Conservation (phyloP, 345 rosid species). For the Carallia brachiata region DNA sequence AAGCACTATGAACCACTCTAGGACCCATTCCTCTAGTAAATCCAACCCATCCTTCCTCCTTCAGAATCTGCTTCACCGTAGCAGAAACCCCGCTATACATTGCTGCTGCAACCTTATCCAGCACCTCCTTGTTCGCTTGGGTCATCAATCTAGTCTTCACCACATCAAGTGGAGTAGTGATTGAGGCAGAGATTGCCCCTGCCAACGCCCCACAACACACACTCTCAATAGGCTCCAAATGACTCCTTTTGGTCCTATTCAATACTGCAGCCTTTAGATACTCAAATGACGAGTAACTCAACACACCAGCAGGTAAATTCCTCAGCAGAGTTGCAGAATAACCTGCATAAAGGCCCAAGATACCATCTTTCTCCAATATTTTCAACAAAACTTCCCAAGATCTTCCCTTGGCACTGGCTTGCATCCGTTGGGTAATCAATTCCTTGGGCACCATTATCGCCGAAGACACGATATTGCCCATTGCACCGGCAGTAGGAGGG, state of each 20-base stretch:
- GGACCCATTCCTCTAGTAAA: conserved; percentile 86
- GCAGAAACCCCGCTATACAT: conserved; percentile 58
- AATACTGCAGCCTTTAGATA: conserved; percentile 79
- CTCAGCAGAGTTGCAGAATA: conserved; percentile 84
- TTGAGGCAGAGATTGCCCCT: conserved; percentile 86
- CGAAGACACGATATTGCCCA: conserved; percentile 91
- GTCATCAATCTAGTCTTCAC: conserved; percentile 96
- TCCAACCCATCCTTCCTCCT: conserved; percentile 91
- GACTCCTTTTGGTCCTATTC: conserved; percentile 48
- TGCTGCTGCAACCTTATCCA: conserved; percentile 51
- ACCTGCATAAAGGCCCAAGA: conserved; percentile 85
- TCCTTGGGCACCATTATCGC: conserved; percentile 96
- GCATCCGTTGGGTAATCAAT: conserved; percentile 88
- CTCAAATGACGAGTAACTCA: conserved; percentile 89
- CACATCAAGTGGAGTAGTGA: conserved; percentile 90
- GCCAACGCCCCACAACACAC: conserved; percentile 88
- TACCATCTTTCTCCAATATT: conserved; percentile 79
- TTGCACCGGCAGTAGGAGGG: conserved; percentile 95
- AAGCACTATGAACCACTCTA: conserved; percentile 87
- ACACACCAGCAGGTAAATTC: conserved; percentile 88
- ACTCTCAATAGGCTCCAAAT: conserved; percentile 83
- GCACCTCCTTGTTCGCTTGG: conserved; percentile 51
- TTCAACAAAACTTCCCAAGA: conserved; percentile 71
- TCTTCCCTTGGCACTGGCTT: conserved; percentile 79
- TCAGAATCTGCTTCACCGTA: conserved; percentile 71